These are phyloP conservation scores for Ocimum tenuiflorum DNA, from an alignment of 257 asterid species.

Conservation along the genomic window DNA sequence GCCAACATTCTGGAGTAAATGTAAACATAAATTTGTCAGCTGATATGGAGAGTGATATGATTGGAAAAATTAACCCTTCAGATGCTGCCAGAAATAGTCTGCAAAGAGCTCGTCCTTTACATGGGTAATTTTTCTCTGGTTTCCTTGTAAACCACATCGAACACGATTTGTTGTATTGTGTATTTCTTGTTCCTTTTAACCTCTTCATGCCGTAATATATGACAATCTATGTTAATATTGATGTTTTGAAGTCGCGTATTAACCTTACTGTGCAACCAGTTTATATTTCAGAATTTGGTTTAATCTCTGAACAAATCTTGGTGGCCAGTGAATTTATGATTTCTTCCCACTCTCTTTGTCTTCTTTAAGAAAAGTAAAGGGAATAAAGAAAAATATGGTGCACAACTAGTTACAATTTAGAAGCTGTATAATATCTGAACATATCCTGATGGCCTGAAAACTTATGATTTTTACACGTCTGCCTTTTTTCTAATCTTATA, in stretches of 20 bases:
- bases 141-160: slow-evolving; percentile 1
- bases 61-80: slow-evolving; percentile 34
- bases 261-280: no score
- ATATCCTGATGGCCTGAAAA: not conserved
- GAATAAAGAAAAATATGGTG: not conserved
- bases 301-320: no score
- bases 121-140: slow-evolving; percentile 48
- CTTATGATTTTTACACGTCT: not conserved
- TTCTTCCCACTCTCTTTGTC: not conserved
- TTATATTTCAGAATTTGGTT: no score
- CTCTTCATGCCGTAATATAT: no score
- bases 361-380: not conserved
- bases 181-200: not conserved
- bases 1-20: slow-evolving; percentile 43
- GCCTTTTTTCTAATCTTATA: not conserved
- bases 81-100: slow-evolving; percentile 41
- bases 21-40: slow-evolving; percentile 33
- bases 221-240: no score
- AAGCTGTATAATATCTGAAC: no score
- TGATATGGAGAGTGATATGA: slow-evolving; percentile 72
- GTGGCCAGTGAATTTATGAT: not conserved
- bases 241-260: no score
- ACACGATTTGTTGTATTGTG: not conserved
- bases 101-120: slow-evolving; percentile 60
- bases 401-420: no score